A percentile compares a stretch with the other conserved stretches of the same genome.
Evolutionary conservation across 257 asterid species (phyloP).

Genomic region (Jaltomata sinuosa): DNA sequence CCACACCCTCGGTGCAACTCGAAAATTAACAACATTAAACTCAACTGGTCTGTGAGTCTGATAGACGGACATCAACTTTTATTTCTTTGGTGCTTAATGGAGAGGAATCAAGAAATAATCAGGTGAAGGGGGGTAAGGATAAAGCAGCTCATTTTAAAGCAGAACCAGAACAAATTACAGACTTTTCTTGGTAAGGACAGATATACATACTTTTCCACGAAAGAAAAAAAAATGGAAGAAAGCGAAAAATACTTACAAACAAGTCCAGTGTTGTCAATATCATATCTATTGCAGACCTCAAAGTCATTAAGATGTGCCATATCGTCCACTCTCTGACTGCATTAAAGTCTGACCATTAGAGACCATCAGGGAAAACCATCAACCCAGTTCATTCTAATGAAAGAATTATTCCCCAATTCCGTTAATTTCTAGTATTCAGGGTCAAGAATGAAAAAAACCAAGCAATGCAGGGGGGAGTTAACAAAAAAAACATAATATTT

Average conservation of each 20-base stretch:
- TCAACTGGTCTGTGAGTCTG: neutral
- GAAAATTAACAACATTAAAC: neutral
- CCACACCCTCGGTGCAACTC: neutral
- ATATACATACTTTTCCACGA: neutral
- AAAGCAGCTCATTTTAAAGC: neutral
- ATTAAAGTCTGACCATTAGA: slow-evolving; percentile 12
- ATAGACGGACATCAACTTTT: neutral
- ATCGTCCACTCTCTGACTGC: slow-evolving; percentile 86
- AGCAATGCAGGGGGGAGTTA: neutral
- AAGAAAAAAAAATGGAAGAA: neutral
- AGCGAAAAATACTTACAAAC: slow-evolving; percentile 40
- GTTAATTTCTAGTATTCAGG: neutral
- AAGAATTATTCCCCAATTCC: neutral
- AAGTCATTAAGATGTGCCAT: slow-evolving; percentile 58
- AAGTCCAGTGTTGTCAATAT: slow-evolving; percentile 82
- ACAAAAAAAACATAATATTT: neutral
- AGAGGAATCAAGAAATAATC: neutral
- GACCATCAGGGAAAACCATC: neutral
- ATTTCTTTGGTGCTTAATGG: neutral
- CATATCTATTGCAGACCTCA: slow-evolving; percentile 56
- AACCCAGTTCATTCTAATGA: neutral
- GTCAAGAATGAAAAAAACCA: neutral
- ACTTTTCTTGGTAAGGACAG: neutral
- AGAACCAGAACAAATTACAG: neutral
- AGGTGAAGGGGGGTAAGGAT: neutral